Percentiles rank a stretch among this genome's conserved stretches.
Evolutionary conservation across 345 rosid genomes (phyloP).

Genomic region (Euphorbia peplus): DNA sequence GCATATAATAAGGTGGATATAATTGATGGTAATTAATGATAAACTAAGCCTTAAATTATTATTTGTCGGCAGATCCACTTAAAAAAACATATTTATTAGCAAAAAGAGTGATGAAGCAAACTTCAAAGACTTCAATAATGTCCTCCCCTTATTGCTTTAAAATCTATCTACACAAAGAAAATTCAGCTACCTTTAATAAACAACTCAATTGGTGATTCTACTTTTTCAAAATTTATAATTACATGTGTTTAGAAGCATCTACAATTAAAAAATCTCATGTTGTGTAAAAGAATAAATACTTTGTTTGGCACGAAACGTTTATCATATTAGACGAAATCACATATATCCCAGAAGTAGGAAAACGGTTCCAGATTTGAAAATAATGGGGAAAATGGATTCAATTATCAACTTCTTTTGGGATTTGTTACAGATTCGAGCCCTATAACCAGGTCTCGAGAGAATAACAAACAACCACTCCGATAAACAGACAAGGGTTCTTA

Average conservation of each 20-base stretch:
- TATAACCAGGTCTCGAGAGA: no score
- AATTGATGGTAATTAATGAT: neutral
- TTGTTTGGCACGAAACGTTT: no score
- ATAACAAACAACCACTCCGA: no score
- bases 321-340: no score
- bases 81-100: neutral
- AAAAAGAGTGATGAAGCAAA: constrained; percentile 15
- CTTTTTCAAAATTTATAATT: neutral
- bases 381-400: no score
- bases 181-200: neutral
- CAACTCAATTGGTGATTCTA: neutral
- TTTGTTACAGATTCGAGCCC: no score
- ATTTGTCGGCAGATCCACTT: constrained; percentile 12
- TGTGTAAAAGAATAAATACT: no score
- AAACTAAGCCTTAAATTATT: neutral
- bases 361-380: no score
- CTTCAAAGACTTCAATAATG: neutral
- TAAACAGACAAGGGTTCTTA: no score
- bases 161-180: neutral
- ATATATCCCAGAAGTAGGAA: no score
- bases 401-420: no score
- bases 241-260: neutral
- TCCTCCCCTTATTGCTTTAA: neutral
- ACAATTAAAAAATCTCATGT: neutral
- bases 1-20: neutral